These are phyloP conservation scores for Hymenoscyphus repandus DNA, from an alignment of 2,329 filamentous ascomycete genomes.

Conservation along the genomic window DNA sequence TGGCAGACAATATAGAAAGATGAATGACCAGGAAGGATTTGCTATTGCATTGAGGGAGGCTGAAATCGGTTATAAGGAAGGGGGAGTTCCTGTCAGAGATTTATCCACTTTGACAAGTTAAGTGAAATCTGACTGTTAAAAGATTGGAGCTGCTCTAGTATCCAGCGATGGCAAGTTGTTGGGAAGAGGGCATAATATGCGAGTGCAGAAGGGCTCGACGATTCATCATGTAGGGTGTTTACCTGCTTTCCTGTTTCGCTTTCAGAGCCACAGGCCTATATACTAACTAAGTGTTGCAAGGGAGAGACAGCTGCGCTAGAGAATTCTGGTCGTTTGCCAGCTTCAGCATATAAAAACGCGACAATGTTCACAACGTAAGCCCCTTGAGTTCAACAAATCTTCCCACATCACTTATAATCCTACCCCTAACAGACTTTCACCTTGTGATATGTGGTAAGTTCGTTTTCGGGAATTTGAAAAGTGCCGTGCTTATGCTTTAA, in stretches of 20 bases:
- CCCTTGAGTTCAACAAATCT: too few species aligned
- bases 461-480: not conserved
- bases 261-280: not conserved
- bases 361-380: slow-evolving; percentile 72
- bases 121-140: not conserved
- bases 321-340: slow-evolving; percentile 66
- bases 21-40: slow-evolving; percentile 39
- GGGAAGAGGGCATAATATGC: slow-evolving; percentile 69
- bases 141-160: slow-evolving; percentile 57
- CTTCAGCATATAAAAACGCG: slow-evolving; percentile 60
- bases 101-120: not conserved
- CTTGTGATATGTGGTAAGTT: slow-evolving; percentile 65
- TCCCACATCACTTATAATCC: not conserved
- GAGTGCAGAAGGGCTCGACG: slow-evolving; percentile 65
- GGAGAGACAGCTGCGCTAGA: slow-evolving; percentile 73
- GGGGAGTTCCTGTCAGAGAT: slow-evolving; percentile 41
- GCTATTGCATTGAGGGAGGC: slow-evolving; percentile 45
- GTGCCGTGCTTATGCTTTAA: slow-evolving; percentile 9
- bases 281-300: slow-evolving; percentile 36
- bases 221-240: slow-evolving; percentile 61
- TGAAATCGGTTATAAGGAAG: slow-evolving; percentile 39
- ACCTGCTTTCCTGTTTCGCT: not conserved
- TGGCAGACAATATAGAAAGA: slow-evolving; percentile 21
- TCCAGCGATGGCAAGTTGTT: slow-evolving; percentile 64
- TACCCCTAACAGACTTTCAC: slow-evolving; percentile 46